Percentiles rank a stretch among this genome's conserved stretches.
These are phyloP conservation scores for Cladobotryum protrusum DNA, from an alignment of 2,329 filamentous ascomycete species.

Conservation along the genomic window DNA sequence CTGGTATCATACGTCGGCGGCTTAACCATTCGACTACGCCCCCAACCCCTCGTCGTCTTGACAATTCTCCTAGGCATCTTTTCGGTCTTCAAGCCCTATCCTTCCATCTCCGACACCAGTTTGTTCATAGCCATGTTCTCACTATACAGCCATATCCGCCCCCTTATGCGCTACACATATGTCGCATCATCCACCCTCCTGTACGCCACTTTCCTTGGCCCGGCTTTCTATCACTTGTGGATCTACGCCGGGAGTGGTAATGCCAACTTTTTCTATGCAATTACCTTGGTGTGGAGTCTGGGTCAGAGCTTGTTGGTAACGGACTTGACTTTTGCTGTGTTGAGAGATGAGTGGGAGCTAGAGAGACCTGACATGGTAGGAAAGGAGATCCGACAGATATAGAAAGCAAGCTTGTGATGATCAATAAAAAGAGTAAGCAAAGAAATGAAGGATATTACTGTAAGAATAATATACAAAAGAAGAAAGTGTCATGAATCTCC, in stretches of 20 bases:
- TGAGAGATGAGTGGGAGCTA: constrained; percentile 90
- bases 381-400: constrained; percentile 82
- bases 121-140: constrained; percentile 79
- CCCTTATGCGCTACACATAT: constrained; percentile 90
- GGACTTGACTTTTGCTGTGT: constrained; percentile 79
- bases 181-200: constrained; percentile 75
- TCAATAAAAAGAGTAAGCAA: constrained; percentile 1
- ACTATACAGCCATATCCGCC: constrained; percentile 86
- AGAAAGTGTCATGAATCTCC: no score
- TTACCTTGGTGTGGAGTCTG: constrained; percentile 96
- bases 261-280: constrained; percentile 98
- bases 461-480: background rate
- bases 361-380: constrained; percentile 86
- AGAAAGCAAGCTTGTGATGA: constrained; percentile 18
- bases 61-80: constrained; percentile 83
- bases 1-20: constrained; percentile 84
- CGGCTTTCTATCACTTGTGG: constrained; percentile 95
- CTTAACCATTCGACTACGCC: constrained; percentile 72
- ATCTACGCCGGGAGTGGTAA: constrained; percentile 97
- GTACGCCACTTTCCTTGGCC: constrained; percentile 83
- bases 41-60: constrained; percentile 80
- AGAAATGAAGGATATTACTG: background rate
- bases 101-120: constrained; percentile 83
- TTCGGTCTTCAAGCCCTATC: constrained; percentile 94
- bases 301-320: constrained; percentile 81